Conservation (phyloP, 306 rosid genomes). For the Prinsepia uniflora region DNA sequence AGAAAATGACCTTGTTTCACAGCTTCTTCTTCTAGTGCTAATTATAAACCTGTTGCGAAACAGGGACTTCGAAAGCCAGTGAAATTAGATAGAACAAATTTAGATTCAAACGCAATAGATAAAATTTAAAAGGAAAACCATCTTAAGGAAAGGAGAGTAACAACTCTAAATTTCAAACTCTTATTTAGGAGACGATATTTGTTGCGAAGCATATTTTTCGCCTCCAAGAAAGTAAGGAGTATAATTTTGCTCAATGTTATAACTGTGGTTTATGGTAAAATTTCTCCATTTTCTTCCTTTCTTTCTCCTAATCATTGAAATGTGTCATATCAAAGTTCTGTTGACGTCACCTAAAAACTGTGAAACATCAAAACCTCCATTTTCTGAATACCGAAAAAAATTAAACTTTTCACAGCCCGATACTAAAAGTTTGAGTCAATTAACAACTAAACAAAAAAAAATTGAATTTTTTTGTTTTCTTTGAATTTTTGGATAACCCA, state of each 20-base stretch:
- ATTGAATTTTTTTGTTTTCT: too few relatives aligned
- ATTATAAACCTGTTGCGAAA: constrained; percentile 15
- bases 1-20: constrained; percentile 32
- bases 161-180: constrained; percentile 1
- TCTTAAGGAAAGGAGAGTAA: neutral
- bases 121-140: neutral
- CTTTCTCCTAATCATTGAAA: neutral
- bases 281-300: neutral
- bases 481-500: too few relatives aligned
- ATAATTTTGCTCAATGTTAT: constrained; percentile 58
- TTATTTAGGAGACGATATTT: constrained; percentile 24
- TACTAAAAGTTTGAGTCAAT: too few relatives aligned
- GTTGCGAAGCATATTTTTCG: constrained; percentile 46
- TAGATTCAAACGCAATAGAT: constrained; percentile 14
- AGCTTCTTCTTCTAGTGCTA: constrained; percentile 16
- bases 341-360: too few relatives aligned
- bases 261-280: constrained; percentile 55
- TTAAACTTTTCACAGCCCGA: too few relatives aligned
- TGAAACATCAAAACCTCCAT: too few relatives aligned
- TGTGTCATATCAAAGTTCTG: too few relatives aligned
- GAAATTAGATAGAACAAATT: constrained; percentile 15
- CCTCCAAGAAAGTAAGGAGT: constrained; percentile 60
- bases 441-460: too few relatives aligned
- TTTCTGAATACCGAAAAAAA: too few relatives aligned
- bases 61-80: constrained; percentile 13